These are phyloP conservation scores for Rhodotorula sp. DNA, from an alignment of 1,284 basidiomycete species.

Conservation along the genomic window DNA sequence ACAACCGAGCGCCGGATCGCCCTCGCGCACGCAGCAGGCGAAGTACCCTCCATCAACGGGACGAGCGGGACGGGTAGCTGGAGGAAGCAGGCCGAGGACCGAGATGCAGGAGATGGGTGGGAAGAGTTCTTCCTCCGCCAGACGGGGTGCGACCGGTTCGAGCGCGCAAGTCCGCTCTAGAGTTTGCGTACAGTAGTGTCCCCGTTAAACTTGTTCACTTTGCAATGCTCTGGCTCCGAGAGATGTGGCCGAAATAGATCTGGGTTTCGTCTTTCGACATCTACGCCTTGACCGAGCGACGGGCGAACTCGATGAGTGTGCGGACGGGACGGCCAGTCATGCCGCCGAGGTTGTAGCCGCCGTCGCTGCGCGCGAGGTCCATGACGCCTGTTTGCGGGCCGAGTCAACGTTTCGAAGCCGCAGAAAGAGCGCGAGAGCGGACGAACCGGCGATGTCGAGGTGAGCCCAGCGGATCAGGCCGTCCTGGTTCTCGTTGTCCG, in stretches of 20 bases:
- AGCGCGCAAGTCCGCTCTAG: slow-evolving; percentile 4
- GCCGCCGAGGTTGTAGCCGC: slow-evolving; percentile 31
- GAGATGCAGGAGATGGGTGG: slow-evolving; percentile 15
- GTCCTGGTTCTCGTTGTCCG: slow-evolving; percentile 53
- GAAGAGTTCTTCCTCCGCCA: slow-evolving; percentile 31
- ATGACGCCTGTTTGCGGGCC: slow-evolving; percentile 9
- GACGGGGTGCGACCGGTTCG: slow-evolving; percentile 34
- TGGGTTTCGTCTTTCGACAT: neutral
- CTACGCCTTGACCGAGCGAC: slow-evolving; percentile 25
- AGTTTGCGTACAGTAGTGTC: too few relatives aligned
- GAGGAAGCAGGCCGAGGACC: neutral
- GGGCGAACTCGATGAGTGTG: slow-evolving; percentile 36
- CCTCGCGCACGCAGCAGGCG: slow-evolving; percentile 7
- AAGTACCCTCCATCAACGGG: slow-evolving; percentile 17
- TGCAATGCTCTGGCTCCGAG: too few relatives aligned
- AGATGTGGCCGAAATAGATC: too few relatives aligned
- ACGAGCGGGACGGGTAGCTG: neutral
- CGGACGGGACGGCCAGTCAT: slow-evolving; percentile 36
- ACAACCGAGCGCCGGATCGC: slow-evolving; percentile 12
- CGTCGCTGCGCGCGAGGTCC: slow-evolving; percentile 33
- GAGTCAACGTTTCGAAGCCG: too few relatives aligned
- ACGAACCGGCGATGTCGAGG: slow-evolving; percentile 78
- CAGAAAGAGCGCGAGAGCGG: slow-evolving; percentile 48
- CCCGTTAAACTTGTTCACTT: neutral
- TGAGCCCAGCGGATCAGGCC: slow-evolving; percentile 51